Evolutionary conservation across 2,329 filamentous ascomycete species (phyloP).

Genomic region (Colletotrichum acutatum): DNA sequence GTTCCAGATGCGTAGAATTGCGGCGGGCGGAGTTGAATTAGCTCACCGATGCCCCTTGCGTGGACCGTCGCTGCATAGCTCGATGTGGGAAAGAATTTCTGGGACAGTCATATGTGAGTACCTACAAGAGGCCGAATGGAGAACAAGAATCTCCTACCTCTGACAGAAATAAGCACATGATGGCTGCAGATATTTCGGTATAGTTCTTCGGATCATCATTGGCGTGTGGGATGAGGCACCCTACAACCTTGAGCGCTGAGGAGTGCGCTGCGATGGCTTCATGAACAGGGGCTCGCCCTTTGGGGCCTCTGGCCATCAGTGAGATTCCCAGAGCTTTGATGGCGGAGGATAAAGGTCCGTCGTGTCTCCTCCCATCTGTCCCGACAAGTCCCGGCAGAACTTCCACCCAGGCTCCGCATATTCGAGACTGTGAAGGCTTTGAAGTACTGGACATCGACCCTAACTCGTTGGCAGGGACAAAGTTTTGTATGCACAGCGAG

Average conservation of each 20-base stretch:
- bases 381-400: constrained; percentile 46
- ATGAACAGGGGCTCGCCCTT: constrained; percentile 37
- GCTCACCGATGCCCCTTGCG: constrained; percentile 45
- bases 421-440: constrained; percentile 44
- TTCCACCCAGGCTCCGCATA: constrained; percentile 54
- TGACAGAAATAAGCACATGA: constrained; percentile 49
- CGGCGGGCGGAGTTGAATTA: constrained; percentile 46
- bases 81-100: constrained; percentile 43
- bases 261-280: constrained; percentile 43
- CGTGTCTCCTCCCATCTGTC: constrained; percentile 3
- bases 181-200: constrained; percentile 43
- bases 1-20: constrained; percentile 44
- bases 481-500: too few species aligned
- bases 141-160: constrained; percentile 35
- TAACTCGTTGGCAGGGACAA: too few species aligned
- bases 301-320: constrained; percentile 40
- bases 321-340: constrained; percentile 47
- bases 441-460: too few species aligned
- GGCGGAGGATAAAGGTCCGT: constrained; percentile 42
- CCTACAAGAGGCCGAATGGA: neutral
- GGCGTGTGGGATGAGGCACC: constrained; percentile 33
- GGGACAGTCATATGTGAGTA: too few species aligned
- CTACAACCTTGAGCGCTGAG: constrained; percentile 43
- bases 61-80: constrained; percentile 43
- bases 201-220: constrained; percentile 21